Evolutionary conservation across 352 stramenopile genomes (phyloP).

Genomic region (Pythium pyrilobum): DNA sequence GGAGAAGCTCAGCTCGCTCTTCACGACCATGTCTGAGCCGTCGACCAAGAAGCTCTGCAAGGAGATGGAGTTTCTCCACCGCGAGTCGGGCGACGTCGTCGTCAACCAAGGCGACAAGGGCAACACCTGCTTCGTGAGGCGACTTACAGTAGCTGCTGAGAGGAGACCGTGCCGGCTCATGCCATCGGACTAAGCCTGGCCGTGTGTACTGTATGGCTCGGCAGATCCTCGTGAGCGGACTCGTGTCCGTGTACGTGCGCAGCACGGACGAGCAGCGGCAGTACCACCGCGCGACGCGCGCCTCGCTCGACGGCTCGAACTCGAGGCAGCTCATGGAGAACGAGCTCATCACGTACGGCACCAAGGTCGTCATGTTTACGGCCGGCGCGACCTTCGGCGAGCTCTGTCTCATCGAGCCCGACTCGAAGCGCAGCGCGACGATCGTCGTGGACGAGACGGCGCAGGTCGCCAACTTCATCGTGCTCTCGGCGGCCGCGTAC

Average conservation of each 20-base stretch:
- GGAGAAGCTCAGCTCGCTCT: constrained; percentile 82
- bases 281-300: constrained; percentile 44
- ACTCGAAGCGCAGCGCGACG: constrained; percentile 80
- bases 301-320: constrained; percentile 35
- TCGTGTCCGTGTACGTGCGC: constrained; percentile 70
- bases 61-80: constrained; percentile 81
- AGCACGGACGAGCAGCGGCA: constrained; percentile 63
- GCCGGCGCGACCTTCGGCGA: constrained; percentile 78
- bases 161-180: neutral
- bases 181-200: neutral
- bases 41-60: constrained; percentile 83
- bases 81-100: constrained; percentile 58
- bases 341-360: constrained; percentile 36
- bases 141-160: neutral
- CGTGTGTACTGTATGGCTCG: neutral
- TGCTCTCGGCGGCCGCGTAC: constrained; percentile 77
- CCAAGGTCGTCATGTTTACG: constrained; percentile 69
- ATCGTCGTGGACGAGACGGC: constrained; percentile 65
- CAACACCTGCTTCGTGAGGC: constrained; percentile 78
- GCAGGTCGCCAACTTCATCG: constrained; percentile 79
- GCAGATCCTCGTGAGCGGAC: constrained; percentile 77
- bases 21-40: constrained; percentile 82
- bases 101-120: constrained; percentile 82
- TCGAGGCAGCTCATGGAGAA: constrained; percentile 39
- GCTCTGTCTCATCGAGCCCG: constrained; percentile 79